A percentile compares a stretch with the other conserved stretches of the same genome.
Conservation (phyloP, 208 protist species). For the Naegleria gruberi region DNA sequence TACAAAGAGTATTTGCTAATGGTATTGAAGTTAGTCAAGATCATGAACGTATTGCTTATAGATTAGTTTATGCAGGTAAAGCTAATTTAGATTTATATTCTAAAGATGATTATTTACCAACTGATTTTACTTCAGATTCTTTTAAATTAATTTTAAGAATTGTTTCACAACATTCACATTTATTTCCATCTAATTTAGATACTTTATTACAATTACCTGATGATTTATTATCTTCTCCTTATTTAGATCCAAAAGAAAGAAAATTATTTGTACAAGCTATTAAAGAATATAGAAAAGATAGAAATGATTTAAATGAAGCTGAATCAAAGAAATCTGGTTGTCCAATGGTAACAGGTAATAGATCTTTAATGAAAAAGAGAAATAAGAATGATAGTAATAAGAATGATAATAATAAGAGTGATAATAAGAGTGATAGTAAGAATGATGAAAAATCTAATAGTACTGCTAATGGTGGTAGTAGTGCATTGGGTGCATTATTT, state of each 20-base stretch:
- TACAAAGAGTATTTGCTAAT: constrained; percentile 9
- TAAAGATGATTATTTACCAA: constrained; percentile 1
- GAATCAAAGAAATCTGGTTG: not conserved
- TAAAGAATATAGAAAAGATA: not conserved
- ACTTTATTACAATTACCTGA: not conserved
- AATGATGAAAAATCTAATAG: not conserved
- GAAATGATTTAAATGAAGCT: not conserved
- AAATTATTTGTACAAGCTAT: not conserved
- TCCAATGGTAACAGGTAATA: not conserved
- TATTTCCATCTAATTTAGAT: not conserved
- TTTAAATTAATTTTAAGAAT: not conserved
- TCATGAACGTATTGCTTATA: constrained; percentile 5
- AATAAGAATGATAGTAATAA: not conserved
- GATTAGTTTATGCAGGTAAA: not conserved
- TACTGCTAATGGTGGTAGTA: not conserved
- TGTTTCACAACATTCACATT: not conserved
- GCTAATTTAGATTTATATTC: not conserved
- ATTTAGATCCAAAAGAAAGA: not conserved
- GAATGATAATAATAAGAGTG: not conserved
- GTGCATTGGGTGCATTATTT: no score
- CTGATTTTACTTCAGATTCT: not conserved
- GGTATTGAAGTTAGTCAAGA: not conserved
- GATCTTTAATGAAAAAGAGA: not conserved
- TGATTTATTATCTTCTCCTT: not conserved
- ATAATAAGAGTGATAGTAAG: not conserved